Percentiles rank a stretch among this genome's conserved stretches.
Evolutionary conservation across 352 stramenopile genomes (phyloP).

Genomic region (Phytophthora fragariaefolia): DNA sequence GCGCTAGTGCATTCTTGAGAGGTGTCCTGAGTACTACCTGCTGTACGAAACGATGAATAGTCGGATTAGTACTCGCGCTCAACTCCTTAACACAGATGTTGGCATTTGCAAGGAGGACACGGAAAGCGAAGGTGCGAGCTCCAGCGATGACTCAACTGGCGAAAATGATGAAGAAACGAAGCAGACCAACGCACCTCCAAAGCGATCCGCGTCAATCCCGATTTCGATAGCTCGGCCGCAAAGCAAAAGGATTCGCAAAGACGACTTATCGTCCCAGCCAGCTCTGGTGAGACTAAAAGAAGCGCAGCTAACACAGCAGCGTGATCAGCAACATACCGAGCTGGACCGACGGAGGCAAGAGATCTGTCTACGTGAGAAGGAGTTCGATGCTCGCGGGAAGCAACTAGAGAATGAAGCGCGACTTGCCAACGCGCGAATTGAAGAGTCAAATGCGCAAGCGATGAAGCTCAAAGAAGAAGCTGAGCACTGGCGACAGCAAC

Average conservation of each 20-base stretch:
- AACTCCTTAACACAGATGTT: conserved; percentile 7
- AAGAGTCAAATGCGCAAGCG: conserved; percentile 17
- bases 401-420: conserved; percentile 13
- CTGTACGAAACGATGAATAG: conserved; percentile 8
- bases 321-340: not conserved
- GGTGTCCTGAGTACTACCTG: conserved; percentile 5
- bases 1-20: not conserved
- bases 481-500: conserved; percentile 17
- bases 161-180: not conserved
- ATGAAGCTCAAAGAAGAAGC: conserved; percentile 21
- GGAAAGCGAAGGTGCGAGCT: not conserved
- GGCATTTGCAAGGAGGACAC: not conserved
- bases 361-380: conserved; percentile 8
- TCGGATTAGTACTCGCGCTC: conserved; percentile 6
- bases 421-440: conserved; percentile 1
- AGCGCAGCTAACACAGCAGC: conserved; percentile 4
- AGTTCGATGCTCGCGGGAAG: not conserved
- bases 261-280: not conserved
- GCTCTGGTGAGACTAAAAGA: conserved; percentile 1
- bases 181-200: not conserved
- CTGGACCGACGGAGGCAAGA: conserved; percentile 5
- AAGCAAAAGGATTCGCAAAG: conserved; percentile 1
- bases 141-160: not conserved
- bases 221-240: conserved; percentile 9
- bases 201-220: not conserved